Percentiles rank a stretch among this genome's conserved stretches.
Evolutionary conservation across 2,329 filamentous ascomycete species (phyloP).

Genomic region (Echinosphaeria canescens): DNA sequence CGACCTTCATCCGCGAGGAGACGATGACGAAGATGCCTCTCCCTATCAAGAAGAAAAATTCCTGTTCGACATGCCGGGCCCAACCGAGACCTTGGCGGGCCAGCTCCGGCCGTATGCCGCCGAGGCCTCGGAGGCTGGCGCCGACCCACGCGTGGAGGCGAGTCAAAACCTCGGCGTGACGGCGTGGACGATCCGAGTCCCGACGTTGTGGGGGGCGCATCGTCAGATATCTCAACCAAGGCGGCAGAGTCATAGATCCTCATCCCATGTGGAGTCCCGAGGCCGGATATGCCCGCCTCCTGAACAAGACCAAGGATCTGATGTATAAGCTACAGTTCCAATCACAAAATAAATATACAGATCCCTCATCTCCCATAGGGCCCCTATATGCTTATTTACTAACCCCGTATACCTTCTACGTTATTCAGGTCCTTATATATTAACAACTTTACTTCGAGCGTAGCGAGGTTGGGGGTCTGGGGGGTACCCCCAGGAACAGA

Average conservation of each 20-base stretch:
- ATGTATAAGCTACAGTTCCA: no score
- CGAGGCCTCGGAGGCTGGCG: slow-evolving; percentile 36
- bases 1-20: slow-evolving; percentile 78
- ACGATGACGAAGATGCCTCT: slow-evolving; percentile 77
- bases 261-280: slow-evolving; percentile 62
- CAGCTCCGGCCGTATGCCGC: slow-evolving; percentile 27
- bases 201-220: slow-evolving; percentile 81
- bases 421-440: no score
- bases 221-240: slow-evolving; percentile 76
- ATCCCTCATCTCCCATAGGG: no score
- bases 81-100: slow-evolving; percentile 67
- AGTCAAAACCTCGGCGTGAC: slow-evolving; percentile 85
- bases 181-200: slow-evolving; percentile 68
- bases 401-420: no score
- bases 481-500: no score
- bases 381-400: no score
- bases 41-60: slow-evolving; percentile 83
- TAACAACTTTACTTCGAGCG: no score
- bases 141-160: slow-evolving; percentile 41
- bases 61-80: slow-evolving; percentile 72
- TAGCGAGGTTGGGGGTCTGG: no score
- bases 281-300: slow-evolving; percentile 55
- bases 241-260: slow-evolving; percentile 59
- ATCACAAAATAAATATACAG: no score
- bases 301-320: slow-evolving; percentile 50